phyloP scores from a whole-genome alignment of 2,329 filamentous ascomycete genomes.

The Trichoderma harzianum region DNA sequence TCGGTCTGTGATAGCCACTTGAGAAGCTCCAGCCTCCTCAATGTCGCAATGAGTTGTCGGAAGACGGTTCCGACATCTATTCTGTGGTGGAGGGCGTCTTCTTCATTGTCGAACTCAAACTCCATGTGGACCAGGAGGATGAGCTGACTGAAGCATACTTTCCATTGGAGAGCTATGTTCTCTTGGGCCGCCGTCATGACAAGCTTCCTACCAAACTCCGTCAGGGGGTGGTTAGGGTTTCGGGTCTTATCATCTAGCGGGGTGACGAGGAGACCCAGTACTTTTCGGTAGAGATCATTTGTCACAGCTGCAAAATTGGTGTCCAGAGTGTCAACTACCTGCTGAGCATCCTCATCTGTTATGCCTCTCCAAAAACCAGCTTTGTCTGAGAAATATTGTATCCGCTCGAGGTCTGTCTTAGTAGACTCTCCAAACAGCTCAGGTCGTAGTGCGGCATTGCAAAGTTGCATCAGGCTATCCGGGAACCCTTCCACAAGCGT shows the following conservation, averaged over 20 bases:
- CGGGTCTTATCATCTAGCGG: conserved; percentile 45
- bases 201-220: conserved; percentile 72
- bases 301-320: conserved; percentile 60
- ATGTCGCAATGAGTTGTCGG: conserved; percentile 63
- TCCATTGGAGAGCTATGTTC: conserved; percentile 67
- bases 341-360: conserved; percentile 74
- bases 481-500: conserved; percentile 69
- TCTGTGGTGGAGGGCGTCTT: conserved; percentile 58
- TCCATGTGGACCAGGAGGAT: conserved; percentile 84
- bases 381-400: conserved; percentile 74
- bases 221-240: conserved; percentile 54
- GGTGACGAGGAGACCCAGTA: conserved; percentile 45
- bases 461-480: conserved; percentile 64
- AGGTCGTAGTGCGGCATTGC: conserved; percentile 62
- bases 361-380: conserved; percentile 76
- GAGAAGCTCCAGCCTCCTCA: conserved; percentile 72
- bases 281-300: conserved; percentile 50
- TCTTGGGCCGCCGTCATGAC: conserved; percentile 77
- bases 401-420: conserved; percentile 66
- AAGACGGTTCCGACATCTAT: conserved; percentile 69
- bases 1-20: conserved; percentile 63
- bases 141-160: conserved; percentile 76
- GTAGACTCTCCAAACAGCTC: conserved; percentile 74
- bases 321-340: conserved; percentile 65
- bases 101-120: conserved; percentile 71